Percentiles rank a stretch among this genome's conserved stretches.
Evolutionary conservation across 257 asterid genomes (phyloP).

Genomic region (Leonotis leonurus): DNA sequence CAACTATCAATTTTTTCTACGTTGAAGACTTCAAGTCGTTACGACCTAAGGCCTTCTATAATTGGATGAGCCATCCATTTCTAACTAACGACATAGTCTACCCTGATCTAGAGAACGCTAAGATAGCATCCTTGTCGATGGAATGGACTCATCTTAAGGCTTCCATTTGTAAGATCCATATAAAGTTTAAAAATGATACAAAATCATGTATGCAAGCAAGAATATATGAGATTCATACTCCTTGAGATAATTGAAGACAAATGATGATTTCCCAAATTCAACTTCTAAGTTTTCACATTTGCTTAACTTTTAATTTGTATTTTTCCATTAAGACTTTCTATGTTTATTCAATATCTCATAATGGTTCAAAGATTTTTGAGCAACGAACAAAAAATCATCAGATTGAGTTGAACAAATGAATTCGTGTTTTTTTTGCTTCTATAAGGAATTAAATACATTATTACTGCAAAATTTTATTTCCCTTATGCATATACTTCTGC

Average conservation of each 20-base stretch:
- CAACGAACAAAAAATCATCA: neutral
- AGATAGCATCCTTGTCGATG: neutral
- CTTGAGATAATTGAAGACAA: neutral
- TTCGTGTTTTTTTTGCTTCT: neutral
- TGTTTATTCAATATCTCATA: neutral
- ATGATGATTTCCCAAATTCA: neutral
- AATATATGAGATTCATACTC: neutral
- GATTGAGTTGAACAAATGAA: neutral
- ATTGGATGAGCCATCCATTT: too few relatives aligned
- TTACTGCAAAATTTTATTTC: neutral
- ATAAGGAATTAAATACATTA: neutral
- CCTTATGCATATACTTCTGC: neutral
- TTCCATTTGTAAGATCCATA: neutral
- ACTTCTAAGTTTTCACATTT: neutral
- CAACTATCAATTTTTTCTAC: slow-evolving; percentile 9
- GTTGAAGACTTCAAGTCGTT: too few relatives aligned
- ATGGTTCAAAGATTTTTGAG: neutral
- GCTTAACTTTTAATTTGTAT: neutral
- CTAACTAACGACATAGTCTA: too few relatives aligned
- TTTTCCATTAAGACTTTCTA: neutral
- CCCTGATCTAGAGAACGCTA: neutral
- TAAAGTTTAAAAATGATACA: too few relatives aligned
- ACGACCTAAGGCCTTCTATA: too few relatives aligned
- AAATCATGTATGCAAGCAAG: neutral
- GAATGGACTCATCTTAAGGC: neutral